Conservation (phyloP, 208 protist genomes). For the Acanthamoeba lenticulata region DNA sequence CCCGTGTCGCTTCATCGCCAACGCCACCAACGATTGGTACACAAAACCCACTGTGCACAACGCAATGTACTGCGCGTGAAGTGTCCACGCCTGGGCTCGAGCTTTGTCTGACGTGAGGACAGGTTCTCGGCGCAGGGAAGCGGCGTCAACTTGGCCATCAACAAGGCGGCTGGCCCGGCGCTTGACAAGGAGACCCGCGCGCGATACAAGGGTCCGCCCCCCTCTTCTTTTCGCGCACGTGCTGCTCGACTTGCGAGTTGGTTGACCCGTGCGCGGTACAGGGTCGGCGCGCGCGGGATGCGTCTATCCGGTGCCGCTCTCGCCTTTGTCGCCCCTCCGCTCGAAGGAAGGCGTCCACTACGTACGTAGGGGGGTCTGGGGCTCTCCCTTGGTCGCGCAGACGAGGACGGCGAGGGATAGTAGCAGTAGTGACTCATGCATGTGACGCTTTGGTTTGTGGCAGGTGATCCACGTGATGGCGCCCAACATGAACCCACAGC, state of each 20-base stretch:
- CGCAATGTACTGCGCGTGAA: neutral
- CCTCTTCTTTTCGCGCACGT: neutral
- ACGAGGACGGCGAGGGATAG: no score
- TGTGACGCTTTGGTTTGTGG: neutral
- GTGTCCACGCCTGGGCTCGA: neutral
- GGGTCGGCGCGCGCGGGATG: neutral
- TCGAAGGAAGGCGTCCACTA: neutral
- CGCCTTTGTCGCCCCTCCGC: neutral
- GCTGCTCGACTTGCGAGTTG: neutral
- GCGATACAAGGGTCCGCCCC: neutral
- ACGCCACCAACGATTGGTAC: conserved; percentile 42
- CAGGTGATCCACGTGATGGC: conserved; percentile 30
- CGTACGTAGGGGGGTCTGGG: neutral
- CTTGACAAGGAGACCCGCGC: conserved; percentile 15
- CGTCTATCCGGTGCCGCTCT: conserved; percentile 4
- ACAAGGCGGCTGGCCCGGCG: neutral
- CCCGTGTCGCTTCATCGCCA: conserved; percentile 45
- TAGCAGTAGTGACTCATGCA: neutral
- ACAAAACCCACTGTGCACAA: neutral
- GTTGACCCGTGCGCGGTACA: neutral
- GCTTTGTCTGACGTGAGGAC: neutral
- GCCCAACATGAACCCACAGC: conserved; percentile 53
- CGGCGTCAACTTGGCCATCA: conserved; percentile 40
- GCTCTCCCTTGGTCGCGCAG: neutral
- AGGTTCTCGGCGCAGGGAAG: conserved; percentile 44